phyloP scores from a whole-genome alignment of 2,329 filamentous ascomycete genomes.

The Colletotrichum sp. region DNA sequence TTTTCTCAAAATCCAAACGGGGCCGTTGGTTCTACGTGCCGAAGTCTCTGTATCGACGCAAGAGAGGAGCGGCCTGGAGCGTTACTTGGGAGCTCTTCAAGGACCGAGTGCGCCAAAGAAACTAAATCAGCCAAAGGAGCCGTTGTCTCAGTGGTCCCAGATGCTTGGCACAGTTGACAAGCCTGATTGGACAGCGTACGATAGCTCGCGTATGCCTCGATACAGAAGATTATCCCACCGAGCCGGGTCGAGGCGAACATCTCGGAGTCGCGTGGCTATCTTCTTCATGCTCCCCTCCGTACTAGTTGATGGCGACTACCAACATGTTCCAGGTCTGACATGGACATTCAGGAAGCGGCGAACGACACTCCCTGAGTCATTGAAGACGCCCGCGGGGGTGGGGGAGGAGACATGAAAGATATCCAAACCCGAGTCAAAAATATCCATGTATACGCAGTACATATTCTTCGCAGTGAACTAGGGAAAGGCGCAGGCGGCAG shows the following conservation, averaged over 20 bases:
- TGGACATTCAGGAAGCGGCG: neutral
- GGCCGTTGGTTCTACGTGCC: neutral
- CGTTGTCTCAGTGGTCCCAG: neutral
- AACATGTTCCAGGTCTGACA: neutral
- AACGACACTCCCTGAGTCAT: neutral
- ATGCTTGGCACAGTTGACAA: neutral
- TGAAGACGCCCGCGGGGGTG: neutral
- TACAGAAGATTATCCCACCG: neutral
- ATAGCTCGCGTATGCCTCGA: neutral
- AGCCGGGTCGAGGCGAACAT: neutral
- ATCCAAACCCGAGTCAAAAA: neutral
- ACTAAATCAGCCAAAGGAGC: neutral
- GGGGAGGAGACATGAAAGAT: neutral
- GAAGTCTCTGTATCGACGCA: neutral
- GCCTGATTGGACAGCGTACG: conserved; percentile 11
- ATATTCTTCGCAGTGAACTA: neutral
- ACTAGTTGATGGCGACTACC: neutral
- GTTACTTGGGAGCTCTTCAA: neutral
- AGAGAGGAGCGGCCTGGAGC: neutral
- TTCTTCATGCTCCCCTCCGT: neutral
- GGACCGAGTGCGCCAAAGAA: neutral
- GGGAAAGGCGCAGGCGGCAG: neutral
- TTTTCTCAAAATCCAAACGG: neutral
- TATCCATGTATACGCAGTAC: neutral
- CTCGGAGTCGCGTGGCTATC: neutral